A percentile compares a stretch with the other conserved stretches of the same genome.
These are phyloP conservation scores for Cenococcum geophilum DNA, from an alignment of 495 filamentous ascomycete species.

Conservation along the genomic window DNA sequence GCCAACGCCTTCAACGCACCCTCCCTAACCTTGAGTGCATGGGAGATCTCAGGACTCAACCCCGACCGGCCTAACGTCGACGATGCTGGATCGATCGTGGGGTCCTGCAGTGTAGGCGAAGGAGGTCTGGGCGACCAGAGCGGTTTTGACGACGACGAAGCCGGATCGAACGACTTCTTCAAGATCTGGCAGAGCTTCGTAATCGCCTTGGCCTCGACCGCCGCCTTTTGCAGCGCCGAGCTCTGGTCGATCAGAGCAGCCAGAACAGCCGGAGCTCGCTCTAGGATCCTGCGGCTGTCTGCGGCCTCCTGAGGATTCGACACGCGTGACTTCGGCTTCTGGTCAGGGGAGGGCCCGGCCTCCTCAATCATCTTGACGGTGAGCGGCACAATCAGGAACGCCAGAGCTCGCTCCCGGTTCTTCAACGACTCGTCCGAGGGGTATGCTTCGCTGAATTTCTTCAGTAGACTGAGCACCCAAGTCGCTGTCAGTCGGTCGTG, in stretches of 20 bases:
- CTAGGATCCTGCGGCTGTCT: constrained; percentile 39
- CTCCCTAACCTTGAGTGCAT: constrained; percentile 72
- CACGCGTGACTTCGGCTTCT: constrained; percentile 3
- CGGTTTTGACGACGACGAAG: constrained; percentile 37
- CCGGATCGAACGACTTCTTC: constrained; percentile 59
- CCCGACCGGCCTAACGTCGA: constrained; percentile 56
- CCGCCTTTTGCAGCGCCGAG: constrained; percentile 69
- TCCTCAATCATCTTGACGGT: constrained; percentile 37
- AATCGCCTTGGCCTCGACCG: constrained; percentile 70
- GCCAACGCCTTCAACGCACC: constrained; percentile 72
- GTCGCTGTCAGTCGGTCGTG: constrained; percentile 71
- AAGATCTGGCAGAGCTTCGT: constrained; percentile 67
- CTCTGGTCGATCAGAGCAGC: constrained; percentile 74
- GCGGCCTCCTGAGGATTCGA: constrained; percentile 31
- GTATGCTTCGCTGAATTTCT: constrained; percentile 25
- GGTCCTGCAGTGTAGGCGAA: background rate
- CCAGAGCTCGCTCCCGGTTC: constrained; percentile 33
- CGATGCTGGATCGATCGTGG: constrained; percentile 2
- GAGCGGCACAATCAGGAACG: constrained; percentile 37
- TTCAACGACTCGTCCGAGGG: constrained; percentile 28
- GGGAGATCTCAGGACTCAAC: constrained; percentile 55
- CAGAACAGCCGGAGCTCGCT: constrained; percentile 66
- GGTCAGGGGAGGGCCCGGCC: constrained; percentile 8
- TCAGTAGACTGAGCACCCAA: constrained; percentile 50
- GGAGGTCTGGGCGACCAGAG: constrained; percentile 36